These are phyloP conservation scores for Cryptosporidium parvum DNA, from an alignment of 169 alveolate species.

Conservation along the genomic window DNA sequence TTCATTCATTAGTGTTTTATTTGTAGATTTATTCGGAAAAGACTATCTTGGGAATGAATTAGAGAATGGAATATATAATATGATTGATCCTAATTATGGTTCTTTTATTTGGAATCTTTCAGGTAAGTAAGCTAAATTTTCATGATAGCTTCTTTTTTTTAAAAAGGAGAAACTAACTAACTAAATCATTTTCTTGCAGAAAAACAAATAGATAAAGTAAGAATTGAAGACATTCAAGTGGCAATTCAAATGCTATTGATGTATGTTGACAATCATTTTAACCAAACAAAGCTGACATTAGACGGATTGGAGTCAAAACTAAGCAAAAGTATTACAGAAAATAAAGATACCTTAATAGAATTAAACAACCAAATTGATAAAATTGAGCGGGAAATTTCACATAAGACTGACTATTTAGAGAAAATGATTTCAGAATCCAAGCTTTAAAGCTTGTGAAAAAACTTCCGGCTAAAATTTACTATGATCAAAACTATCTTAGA, in stretches of 20 bases:
- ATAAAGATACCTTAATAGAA: neutral
- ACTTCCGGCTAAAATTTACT: too few species aligned
- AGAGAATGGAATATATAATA: neutral
- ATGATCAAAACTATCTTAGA: too few species aligned
- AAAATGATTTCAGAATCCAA: constrained; percentile 14
- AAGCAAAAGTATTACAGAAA: neutral
- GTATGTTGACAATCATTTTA: constrained; percentile 21
- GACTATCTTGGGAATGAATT: neutral
- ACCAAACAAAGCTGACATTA: neutral
- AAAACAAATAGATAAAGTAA: constrained; percentile 45
- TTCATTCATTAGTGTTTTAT: constrained; percentile 18
- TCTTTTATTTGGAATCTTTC: constrained; percentile 19
- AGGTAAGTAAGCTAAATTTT: constrained; percentile 31
- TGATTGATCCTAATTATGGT: neutral
- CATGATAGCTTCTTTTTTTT: neutral
- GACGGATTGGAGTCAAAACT: neutral
- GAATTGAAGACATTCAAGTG: constrained; percentile 57
- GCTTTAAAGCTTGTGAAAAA: neutral
- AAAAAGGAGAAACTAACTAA: neutral
- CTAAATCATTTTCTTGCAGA: neutral
- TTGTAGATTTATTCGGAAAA: constrained; percentile 25
- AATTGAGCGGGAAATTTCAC: constrained; percentile 23
- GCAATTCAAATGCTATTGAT: constrained; percentile 42
- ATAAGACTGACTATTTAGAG: constrained; percentile 25
- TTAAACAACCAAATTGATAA: constrained; percentile 26